Evolutionary conservation across 495 filamentous ascomycete species (phyloP).

Genomic region (Hyphodiscus hymeniophilus): DNA sequence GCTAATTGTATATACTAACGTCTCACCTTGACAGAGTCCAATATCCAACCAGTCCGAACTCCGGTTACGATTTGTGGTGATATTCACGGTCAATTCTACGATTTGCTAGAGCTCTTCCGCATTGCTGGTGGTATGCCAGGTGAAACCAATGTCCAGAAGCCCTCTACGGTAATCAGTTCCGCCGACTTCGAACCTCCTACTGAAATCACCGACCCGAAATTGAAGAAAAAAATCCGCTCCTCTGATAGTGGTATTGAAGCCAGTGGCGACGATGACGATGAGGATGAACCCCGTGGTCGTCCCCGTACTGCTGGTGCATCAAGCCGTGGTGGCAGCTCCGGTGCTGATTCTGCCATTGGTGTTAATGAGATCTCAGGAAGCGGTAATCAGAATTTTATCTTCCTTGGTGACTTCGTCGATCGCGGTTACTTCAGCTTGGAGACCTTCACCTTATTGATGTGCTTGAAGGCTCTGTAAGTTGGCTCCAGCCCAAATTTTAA

Average conservation of each 20-base stretch:
- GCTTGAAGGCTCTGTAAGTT: slow-evolving; percentile 88
- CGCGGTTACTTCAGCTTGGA: slow-evolving; percentile 96
- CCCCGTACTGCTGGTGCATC: slow-evolving; percentile 31
- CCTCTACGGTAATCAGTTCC: slow-evolving; percentile 61
- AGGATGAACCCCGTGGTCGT: slow-evolving; percentile 38
- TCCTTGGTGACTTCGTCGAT: slow-evolving; percentile 96
- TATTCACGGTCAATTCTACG: slow-evolving; percentile 99
- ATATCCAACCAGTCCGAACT: slow-evolving; percentile 91
- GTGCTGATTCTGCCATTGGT: slow-evolving; percentile 32
- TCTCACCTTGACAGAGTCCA: slow-evolving; percentile 63
- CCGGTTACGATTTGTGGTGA: slow-evolving; percentile 98
- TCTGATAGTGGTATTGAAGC: slow-evolving; percentile 31
- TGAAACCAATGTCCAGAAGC: slow-evolving; percentile 55
- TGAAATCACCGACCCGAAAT: slow-evolving; percentile 74
- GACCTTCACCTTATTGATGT: slow-evolving; percentile 91
- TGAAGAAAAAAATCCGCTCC: slow-evolving; percentile 57
- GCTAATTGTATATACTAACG: slow-evolving; percentile 2
- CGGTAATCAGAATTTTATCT: slow-evolving; percentile 82
- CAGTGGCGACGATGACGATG: slow-evolving; percentile 41
- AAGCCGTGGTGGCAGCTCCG: slow-evolving; percentile 27
- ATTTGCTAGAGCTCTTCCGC: slow-evolving; percentile 91
- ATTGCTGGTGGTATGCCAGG: slow-evolving; percentile 94
- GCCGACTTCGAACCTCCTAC: slow-evolving; percentile 83
- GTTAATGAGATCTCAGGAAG: slow-evolving; percentile 41
- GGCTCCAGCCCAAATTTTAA: neutral